Percentiles rank a stretch among this genome's conserved stretches.
phyloP scores from a whole-genome alignment of 495 filamentous ascomycete species.

The Penicillium ochrochloron region DNA sequence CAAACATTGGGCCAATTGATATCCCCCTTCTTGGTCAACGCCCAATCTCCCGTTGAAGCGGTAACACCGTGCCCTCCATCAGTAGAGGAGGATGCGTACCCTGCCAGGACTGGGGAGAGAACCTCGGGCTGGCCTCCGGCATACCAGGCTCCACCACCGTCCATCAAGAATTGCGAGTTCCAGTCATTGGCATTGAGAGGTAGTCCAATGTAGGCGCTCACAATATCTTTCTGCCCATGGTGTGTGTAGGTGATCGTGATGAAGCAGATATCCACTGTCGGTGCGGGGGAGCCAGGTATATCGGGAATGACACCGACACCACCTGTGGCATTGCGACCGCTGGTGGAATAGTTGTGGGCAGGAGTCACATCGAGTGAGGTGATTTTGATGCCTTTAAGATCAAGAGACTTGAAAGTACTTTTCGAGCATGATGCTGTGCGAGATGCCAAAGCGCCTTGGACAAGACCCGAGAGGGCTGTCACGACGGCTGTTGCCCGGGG shows the following conservation, averaged over 20 bases:
- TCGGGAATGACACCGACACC: conserved; percentile 16
- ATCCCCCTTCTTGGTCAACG: conserved; percentile 43
- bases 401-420: conserved; percentile 5
- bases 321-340: conserved; percentile 20
- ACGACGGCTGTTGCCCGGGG: not conserved
- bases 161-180: conserved; percentile 46
- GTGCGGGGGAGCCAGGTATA: conserved; percentile 3
- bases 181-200: conserved; percentile 36
- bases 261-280: conserved; percentile 39
- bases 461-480: not conserved
- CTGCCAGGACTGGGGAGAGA: conserved; percentile 31
- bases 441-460: not conserved
- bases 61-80: conserved; percentile 33
- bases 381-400: conserved; percentile 6
- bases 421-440: not conserved
- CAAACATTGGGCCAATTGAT: conserved; percentile 43
- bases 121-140: conserved; percentile 33
- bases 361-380: conserved; percentile 12
- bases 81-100: conserved; percentile 45
- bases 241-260: conserved; percentile 51
- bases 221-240: conserved; percentile 40
- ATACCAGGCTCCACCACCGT: conserved; percentile 52
- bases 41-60: conserved; percentile 37
- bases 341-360: conserved; percentile 16
- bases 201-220: conserved; percentile 45